Evolutionary conservation across 2,329 filamentous ascomycete genomes (phyloP).

Genomic region (Falciphora oryzae): DNA sequence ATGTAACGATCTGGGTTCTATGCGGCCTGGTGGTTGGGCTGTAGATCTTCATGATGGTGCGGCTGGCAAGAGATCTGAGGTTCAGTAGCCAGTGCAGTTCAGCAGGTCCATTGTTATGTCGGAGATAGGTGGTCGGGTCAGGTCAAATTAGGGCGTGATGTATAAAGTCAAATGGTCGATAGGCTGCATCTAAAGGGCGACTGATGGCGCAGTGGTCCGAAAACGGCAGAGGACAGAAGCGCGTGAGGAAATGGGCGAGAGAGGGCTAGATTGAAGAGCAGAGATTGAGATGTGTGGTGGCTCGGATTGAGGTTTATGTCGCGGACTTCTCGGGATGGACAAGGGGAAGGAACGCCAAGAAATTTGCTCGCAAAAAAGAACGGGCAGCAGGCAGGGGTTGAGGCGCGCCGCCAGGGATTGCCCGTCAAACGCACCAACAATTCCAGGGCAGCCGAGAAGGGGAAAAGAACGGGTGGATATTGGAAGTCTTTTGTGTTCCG

Average conservation of each 20-base stretch:
- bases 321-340: neutral
- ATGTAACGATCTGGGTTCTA: neutral
- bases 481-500: neutral
- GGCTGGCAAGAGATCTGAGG: neutral
- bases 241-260: neutral
- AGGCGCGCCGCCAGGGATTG: neutral
- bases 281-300: neutral
- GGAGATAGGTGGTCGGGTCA: neutral
- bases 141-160: neutral
- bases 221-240: neutral
- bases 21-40: neutral
- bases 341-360: neutral
- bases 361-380: slow-evolving; percentile 1
- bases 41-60: neutral
- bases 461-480: neutral
- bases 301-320: neutral
- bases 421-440: neutral
- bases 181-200: neutral
- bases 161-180: neutral
- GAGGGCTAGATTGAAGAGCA: neutral
- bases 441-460: neutral
- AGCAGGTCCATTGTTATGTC: neutral
- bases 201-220: too few species aligned
- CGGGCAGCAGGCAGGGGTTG: neutral
- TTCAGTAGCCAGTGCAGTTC: neutral